phyloP scores from a whole-genome alignment of 768 basidiomycete genomes.

The Boletus eberwhitei region DNA sequence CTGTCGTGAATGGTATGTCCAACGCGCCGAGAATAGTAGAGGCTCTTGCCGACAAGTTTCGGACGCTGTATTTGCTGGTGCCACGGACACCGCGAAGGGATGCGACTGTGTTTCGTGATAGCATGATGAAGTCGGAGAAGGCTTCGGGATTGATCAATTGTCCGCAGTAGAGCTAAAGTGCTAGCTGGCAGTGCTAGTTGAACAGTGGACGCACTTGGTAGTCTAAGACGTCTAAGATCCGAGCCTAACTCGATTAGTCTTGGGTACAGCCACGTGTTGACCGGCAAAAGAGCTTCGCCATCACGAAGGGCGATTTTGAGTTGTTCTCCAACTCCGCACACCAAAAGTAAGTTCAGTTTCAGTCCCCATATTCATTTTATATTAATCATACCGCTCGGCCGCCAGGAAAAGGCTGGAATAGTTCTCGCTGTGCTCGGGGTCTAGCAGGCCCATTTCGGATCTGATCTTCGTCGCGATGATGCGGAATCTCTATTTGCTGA shows the following conservation, averaged over 20 bases:
- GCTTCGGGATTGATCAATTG: not conserved
- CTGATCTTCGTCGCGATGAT: slow-evolving; percentile 29
- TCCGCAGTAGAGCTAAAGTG: not conserved
- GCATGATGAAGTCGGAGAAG: slow-evolving; percentile 15
- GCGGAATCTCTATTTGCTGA: slow-evolving; percentile 16
- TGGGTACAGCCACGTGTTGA: slow-evolving; percentile 21
- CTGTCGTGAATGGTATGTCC: slow-evolving; percentile 53
- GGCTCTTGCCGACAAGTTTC: slow-evolving; percentile 66
- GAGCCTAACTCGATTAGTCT: not conserved
- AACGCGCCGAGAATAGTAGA: slow-evolving; percentile 62
- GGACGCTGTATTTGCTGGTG: slow-evolving; percentile 22
- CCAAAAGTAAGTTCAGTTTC: slow-evolving; percentile 2
- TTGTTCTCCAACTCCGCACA: not conserved
- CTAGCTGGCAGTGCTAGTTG: not conserved
- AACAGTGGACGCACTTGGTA: not conserved
- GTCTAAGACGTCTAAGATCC: slow-evolving; percentile 3
- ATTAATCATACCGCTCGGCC: slow-evolving; percentile 1
- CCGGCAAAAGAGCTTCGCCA: not conserved
- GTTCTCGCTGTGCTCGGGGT: slow-evolving; percentile 20
- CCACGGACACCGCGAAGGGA: slow-evolving; percentile 16
- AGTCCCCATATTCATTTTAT: not conserved
- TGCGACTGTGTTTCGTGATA: slow-evolving; percentile 19
- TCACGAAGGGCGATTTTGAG: not conserved
- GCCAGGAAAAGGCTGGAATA: not conserved
- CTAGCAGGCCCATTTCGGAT: slow-evolving; percentile 8